These are phyloP conservation scores for Termitomyces sp. DNA, from an alignment of 768 basidiomycete species.

Conservation along the genomic window DNA sequence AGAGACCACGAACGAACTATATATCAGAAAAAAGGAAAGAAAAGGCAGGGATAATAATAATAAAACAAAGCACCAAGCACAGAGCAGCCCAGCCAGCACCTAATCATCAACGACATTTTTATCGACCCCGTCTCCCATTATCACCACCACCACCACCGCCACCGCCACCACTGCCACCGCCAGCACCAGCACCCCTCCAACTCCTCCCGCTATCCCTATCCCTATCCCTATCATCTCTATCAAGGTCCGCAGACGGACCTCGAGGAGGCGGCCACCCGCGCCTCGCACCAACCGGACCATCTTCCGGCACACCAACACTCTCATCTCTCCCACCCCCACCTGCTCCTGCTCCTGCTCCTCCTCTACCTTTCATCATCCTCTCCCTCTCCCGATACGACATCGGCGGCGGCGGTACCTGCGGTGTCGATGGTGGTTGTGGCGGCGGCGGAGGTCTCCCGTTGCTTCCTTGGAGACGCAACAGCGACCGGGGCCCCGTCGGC, in stretches of 20 bases:
- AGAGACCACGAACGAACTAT: no score
- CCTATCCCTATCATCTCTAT: background rate
- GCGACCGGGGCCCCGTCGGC: constrained; percentile 7
- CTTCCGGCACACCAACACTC: background rate
- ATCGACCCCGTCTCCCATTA: background rate
- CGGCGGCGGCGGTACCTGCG: no score
- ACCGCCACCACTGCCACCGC: no score
- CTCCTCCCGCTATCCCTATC: background rate
- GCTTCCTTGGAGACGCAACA: background rate
- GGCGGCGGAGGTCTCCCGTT: background rate
- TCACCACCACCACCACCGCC: background rate
- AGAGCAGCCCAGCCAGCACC: no score
- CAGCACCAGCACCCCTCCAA: no score
- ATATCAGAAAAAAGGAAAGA: background rate
- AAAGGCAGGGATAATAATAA: background rate
- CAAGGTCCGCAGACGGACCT: background rate
- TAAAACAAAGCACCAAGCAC: constrained; percentile 2
- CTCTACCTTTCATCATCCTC: background rate
- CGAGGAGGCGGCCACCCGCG: background rate
- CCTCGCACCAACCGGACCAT: background rate
- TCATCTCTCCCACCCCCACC: background rate
- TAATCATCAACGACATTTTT: no score
- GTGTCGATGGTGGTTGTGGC: no score
- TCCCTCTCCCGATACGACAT: no score
- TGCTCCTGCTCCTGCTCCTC: background rate